Base-by-base conservation (phyloP, 2,329 filamentous ascomycete genomes). In the Epichloe brachyelytri region DNA sequence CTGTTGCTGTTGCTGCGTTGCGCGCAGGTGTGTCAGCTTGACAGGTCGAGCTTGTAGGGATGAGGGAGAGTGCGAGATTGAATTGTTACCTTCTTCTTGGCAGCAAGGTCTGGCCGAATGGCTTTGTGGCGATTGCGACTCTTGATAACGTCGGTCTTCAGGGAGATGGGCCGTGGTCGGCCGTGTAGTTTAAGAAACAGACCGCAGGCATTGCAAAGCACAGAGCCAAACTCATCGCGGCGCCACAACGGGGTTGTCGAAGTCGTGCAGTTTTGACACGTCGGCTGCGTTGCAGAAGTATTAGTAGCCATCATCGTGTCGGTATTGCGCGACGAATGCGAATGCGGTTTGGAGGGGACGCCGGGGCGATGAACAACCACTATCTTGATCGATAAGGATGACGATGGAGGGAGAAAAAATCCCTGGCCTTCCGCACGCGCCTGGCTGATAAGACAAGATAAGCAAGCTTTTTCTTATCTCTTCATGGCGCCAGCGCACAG, bases 61-160 rank as follows among this genome's bases (percentile, higher is more conserved):
- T 3, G 3, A 26, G 37, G 34, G 17, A 22, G 8, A 5, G 15
- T n/a, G 26, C 11, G 15, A 33, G 30, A 15, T n/a, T 33, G 8
- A 41, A 41, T 46, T 64, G 70, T 63, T 72, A 88, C 88, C 83
- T 94, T 95, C 70, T 89, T 82, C 68, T 83, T 90, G 62, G 88
- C 86, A 45, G 83, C 82, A 56, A 86, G 79, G 61, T 90, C 87
- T 8, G 86, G 80, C 50, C 80, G 79, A 68, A 81, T 79, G 30
- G 89, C 93, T 76, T 97, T 97, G 60, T 97, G 91, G 57, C 93
- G 83, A 71, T 98, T 98, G 63, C 93, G 88, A 74, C 90, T 96
- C 76, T 98, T 98, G 74, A 98, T 98, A 59, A 97, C 91, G 74
- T 98, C 93, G 46, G 93, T 97, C 77, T 98, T 98, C 61, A 98